Percentiles rank a stretch among this genome's conserved stretches.
These are phyloP conservation scores for Cadophora luteo-olivacea DNA, from an alignment of 2,329 filamentous ascomycete genomes.

Conservation along the genomic window DNA sequence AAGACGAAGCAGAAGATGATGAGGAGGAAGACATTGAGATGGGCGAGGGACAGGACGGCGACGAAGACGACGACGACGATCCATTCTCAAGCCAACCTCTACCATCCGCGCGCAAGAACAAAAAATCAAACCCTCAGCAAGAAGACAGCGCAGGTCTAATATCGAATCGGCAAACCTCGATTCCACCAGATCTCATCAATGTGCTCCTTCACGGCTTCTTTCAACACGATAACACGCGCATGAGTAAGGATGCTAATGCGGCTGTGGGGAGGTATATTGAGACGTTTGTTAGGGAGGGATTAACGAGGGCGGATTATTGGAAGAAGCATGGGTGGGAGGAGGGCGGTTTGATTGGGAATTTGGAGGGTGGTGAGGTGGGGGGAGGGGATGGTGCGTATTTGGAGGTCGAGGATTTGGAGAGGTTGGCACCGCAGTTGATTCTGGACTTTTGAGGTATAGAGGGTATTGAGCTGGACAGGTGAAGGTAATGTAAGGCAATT, in stretches of 20 bases:
- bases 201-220: constrained; percentile 83
- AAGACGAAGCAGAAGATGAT: constrained; percentile 20
- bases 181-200: constrained; percentile 78
- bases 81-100: constrained; percentile 16
- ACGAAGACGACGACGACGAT: constrained; percentile 14
- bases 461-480: neutral
- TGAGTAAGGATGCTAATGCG: constrained; percentile 78
- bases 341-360: constrained; percentile 37
- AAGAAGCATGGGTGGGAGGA: constrained; percentile 55
- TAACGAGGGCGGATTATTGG: constrained; percentile 79
- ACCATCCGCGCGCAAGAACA: neutral
- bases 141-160: neutral
- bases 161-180: constrained; percentile 46
- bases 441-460: constrained; percentile 73
- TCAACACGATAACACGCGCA: constrained; percentile 62
- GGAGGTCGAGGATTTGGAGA: constrained; percentile 91
- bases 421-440: constrained; percentile 81
- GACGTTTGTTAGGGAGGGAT: constrained; percentile 87
- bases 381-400: constrained; percentile 61
- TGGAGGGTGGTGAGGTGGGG: constrained; percentile 48
- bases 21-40: constrained; percentile 18
- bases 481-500: too few species aligned
- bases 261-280: constrained; percentile 87
- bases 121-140: neutral
- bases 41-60: constrained; percentile 10